A percentile compares a stretch with the other conserved stretches of the same genome.
These are phyloP conservation scores for Lentinula lateritia DNA, from an alignment of 768 basidiomycete species.

Conservation along the genomic window DNA sequence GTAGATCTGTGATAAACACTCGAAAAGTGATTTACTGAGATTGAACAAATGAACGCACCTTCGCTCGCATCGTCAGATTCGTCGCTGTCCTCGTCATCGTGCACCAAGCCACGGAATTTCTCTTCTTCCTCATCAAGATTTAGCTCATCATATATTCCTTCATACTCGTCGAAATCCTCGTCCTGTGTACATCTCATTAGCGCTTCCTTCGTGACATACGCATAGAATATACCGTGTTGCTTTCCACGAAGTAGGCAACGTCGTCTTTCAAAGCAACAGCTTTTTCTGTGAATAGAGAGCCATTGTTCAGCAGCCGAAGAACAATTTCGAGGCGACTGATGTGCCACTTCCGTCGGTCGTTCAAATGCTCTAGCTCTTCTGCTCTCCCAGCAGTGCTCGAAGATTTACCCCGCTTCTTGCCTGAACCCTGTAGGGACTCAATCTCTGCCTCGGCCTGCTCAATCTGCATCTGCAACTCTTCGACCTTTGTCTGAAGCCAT, in stretches of 20 bases:
- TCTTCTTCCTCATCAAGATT: conserved; percentile 96
- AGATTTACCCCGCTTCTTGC: conserved; percentile 82
- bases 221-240: conserved; percentile 72
- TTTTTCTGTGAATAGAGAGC: conserved; percentile 76
- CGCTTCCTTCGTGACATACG: conserved; percentile 12
- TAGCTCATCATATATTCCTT: conserved; percentile 96
- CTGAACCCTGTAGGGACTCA: conserved; percentile 72
- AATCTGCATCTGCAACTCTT: conserved; percentile 88
- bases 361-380: conserved; percentile 81
- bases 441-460: conserved; percentile 95
- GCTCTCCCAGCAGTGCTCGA: conserved; percentile 62
- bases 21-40: background rate
- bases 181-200: conserved; percentile 48
- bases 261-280: conserved; percentile 86
- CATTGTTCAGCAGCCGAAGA: conserved; percentile 89
- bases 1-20: conserved; percentile 39
- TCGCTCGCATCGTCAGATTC: conserved; percentile 73
- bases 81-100: conserved; percentile 75
- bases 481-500: conserved; percentile 87
- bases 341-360: conserved; percentile 96
- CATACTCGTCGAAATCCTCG: conserved; percentile 95
- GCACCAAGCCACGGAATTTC: conserved; percentile 68
- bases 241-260: conserved; percentile 93
- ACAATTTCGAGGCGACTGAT: conserved; percentile 89
- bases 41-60: conserved; percentile 33